Conservation (phyloP, 108 stramenopile genomes). For the Phaeodactylum tricornutum region DNA sequence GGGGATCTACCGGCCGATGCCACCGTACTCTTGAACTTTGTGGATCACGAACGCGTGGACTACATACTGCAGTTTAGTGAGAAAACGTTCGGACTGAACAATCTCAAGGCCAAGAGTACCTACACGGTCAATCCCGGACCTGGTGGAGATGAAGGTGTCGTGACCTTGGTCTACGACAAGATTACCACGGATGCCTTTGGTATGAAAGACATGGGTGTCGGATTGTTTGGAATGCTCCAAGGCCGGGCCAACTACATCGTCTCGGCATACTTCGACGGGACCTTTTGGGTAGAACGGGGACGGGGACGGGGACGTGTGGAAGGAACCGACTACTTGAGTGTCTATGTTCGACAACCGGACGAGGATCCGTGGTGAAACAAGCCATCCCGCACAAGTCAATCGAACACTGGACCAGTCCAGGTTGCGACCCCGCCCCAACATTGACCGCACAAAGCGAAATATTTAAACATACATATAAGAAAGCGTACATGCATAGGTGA, state of each 20-base stretch:
- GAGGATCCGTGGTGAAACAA: too few species aligned
- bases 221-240: constrained; percentile 60
- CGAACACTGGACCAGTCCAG: too few species aligned
- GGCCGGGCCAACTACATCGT: constrained; percentile 47
- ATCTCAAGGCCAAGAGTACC: constrained; percentile 39
- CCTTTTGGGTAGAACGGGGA: constrained; percentile 62
- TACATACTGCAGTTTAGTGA: constrained; percentile 52
- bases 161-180: constrained; percentile 54
- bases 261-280: constrained; percentile 55
- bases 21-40: constrained; percentile 37
- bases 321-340: constrained; percentile 20
- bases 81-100: constrained; percentile 45
- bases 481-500: too few species aligned
- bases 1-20: constrained; percentile 49
- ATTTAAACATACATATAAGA: too few species aligned
- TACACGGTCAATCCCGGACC: constrained; percentile 33
- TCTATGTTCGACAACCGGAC: constrained; percentile 18
- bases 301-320: constrained; percentile 12
- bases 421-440: too few species aligned
- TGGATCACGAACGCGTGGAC: constrained; percentile 29
- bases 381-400: too few species aligned
- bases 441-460: too few species aligned
- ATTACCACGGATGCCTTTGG: constrained; percentile 64
- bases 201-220: constrained; percentile 44
- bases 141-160: constrained; percentile 17